Evolutionary conservation across 768 basidiomycete species (phyloP).

Genomic region (Mycena venus): DNA sequence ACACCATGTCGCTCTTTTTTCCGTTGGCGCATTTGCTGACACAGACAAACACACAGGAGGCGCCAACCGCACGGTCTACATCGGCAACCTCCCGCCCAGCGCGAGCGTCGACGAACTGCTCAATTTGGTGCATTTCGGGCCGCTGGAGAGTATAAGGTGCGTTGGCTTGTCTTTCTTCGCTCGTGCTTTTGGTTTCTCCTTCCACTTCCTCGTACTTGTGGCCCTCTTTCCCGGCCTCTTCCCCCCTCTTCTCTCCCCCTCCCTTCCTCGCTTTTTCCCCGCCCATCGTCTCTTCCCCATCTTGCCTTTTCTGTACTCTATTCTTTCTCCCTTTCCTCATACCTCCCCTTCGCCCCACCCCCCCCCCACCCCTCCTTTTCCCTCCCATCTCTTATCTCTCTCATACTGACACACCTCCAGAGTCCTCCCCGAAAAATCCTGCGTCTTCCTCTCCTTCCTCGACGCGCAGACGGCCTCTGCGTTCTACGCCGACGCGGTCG

Average conservation of each 20-base stretch:
- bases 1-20: no score
- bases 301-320: no score
- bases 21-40: no score
- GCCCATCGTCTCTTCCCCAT: no score
- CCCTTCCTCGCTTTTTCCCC: no score
- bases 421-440: conserved; percentile 95
- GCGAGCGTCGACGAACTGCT: conserved; percentile 98
- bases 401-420: conserved; percentile 39
- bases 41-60: conserved; percentile 56
- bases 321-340: not conserved
- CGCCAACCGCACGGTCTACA: conserved; percentile 91
- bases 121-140: conserved; percentile 97
- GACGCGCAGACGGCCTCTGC: conserved; percentile 93
- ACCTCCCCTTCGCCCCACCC: conserved; percentile 74
- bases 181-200: no score
- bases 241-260: no score
- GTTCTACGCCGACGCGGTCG: conserved; percentile 96
- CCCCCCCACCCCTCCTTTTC: not conserved
- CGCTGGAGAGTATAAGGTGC: conserved; percentile 88
- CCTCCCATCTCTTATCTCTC: not conserved
- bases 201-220: no score
- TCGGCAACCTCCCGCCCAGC: conserved; percentile 94
- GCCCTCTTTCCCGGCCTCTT: no score
- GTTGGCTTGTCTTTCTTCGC: not conserved
- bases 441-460: conserved; percentile 98